Evolutionary conservation across 2,329 filamentous ascomycete genomes (phyloP), one percentile per base, ranked within the genome.

Genomic region (Ceratocystis smalleyi): DNA sequence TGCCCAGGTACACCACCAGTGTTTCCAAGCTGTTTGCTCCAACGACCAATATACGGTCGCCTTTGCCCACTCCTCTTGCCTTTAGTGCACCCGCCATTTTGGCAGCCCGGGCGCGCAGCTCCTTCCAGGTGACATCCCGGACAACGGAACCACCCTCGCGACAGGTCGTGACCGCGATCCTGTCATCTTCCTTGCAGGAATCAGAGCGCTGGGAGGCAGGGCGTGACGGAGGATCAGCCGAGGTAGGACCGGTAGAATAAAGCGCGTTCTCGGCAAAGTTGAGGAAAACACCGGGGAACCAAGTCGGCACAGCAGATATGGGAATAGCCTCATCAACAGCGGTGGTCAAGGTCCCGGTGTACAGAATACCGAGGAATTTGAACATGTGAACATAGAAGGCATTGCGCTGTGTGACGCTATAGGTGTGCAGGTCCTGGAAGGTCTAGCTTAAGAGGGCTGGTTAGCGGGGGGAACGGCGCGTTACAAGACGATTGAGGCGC

Each of bases 191-290:
- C 72, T 94, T 94, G 67, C 82, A 77, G 3, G 71, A 68, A 0
- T 77, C 87, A 6, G 78, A 77, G 3, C 77, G 76, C 27, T 77
- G 70, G 1, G 75, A 78, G 0, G 75, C 40, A 12, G 40, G 24
- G 15, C 57, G 57, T 12, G 61, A 66, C 72, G 8, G 77, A 70
- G n/a, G 74, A 71, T 0, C 74, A 70, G 2, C 72, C 71, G 15
- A 64, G 2, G 27, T 40, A n/a, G 43, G 43, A 5, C 59, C 62
- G 27, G 64, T 45, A 1, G 80, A 80, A 75, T 82, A 91, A 30
- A 95, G 81, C 30, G 90, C 74, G 71, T 94, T 95, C 75, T 95
- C 89, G 4, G 88, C 86, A 71, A 85, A 92, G 70, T 91, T 95
- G 69, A 94, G 73, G 4, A 77, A 75, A 1, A 91, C 79, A 35